Base-by-base conservation (phyloP, 805 yeast genomes). In the Yamadazyma philogaea region DNA sequence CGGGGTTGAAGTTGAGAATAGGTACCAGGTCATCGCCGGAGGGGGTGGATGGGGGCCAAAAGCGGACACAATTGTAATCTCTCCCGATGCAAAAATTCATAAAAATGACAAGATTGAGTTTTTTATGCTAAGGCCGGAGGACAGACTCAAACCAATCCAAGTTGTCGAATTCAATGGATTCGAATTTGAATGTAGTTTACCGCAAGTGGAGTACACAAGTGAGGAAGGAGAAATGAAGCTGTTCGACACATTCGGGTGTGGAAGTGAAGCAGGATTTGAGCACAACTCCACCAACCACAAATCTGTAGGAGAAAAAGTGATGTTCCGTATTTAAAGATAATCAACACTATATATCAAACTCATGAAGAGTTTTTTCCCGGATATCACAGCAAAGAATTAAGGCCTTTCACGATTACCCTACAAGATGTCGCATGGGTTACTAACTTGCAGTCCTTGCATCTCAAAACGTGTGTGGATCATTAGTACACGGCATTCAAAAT, bases 21-120 rank as follows among this genome's bases (percentile, higher is more conserved):
- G 71, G 41, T 75, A 64, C 56, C 75, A 77, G 53, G 80, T 83
- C 16, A 68, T 79, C 27, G 89, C 87, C 4, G 89, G 89, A 3
- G 89, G 89, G 2, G 84, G 87, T 2, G 81, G 82, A 2, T 83
- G 88, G 88, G 86, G 87, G 1, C 77, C 81, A 21, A 76, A 82
- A 43, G 80, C 84, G 2, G 77, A 77, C 26, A 76, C 80, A 56
- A 66, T 83, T n/a, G 89, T 79, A 1, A 56, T 83, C 10, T 83
- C 83, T 21, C 82, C 87, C 1, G 73, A 72, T 2, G 82, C 82
- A 1, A 53, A 63, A 17, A 52, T 74, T 5, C 42, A 42, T 2
- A 60, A 54, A n/a, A 82, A 82, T n/a, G 74, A 71, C 48, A 53
- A 56, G 30, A 60, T 79, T 31, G 66, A 70, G 46, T 78, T 79